phyloP scores from a whole-genome alignment of 768 basidiomycete genomes.

The Podaxis pistillaris region DNA sequence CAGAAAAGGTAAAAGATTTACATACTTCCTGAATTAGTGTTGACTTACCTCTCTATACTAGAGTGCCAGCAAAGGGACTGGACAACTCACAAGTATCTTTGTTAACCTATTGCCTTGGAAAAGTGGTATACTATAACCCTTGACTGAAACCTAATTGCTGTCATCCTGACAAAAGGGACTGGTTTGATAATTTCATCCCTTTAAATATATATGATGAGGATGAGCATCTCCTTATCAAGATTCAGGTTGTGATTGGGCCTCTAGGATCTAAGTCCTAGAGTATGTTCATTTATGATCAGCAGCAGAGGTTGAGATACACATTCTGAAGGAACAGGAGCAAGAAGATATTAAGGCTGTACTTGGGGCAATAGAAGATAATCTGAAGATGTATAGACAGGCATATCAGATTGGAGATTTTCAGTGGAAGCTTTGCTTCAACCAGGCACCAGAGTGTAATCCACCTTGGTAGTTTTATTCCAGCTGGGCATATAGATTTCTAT shows the following conservation, averaged over 20 bases:
- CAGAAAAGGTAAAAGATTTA: background rate
- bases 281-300: background rate
- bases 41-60: background rate
- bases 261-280: background rate
- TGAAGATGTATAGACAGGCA: background rate
- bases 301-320: background rate
- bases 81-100: background rate
- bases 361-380: background rate
- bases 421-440: no score
- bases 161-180: background rate
- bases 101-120: background rate
- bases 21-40: background rate
- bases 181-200: background rate
- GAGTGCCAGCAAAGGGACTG: background rate
- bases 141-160: background rate
- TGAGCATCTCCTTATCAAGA: background rate
- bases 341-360: background rate
- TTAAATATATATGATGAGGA: background rate
- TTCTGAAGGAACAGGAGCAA: background rate
- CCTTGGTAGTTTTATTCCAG: no score
- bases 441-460: no score
- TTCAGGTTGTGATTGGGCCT: background rate
- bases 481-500: no score
- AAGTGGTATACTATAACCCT: background rate
- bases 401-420: no score